Percentiles rank a stretch among this genome's conserved stretches.
Conservation (phyloP, 75 land plant species). For the Pseudotsuga menziesii region DNA sequence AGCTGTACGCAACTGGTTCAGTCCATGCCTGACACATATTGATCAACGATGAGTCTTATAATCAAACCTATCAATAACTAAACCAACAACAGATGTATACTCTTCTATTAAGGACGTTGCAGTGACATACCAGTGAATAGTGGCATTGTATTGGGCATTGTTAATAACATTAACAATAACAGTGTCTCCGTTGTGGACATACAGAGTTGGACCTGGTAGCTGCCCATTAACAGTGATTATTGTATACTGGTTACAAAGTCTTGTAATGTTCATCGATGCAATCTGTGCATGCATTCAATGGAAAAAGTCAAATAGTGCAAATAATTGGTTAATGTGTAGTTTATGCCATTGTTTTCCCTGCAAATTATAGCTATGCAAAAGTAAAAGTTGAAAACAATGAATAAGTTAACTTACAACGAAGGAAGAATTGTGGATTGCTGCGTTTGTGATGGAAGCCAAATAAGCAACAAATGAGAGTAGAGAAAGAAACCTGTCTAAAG, state of each 20-base stretch:
- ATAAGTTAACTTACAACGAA: neutral
- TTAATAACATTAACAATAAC: slow-evolving; percentile 15
- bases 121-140: slow-evolving; percentile 15
- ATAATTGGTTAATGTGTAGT: neutral
- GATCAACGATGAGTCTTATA: too few relatives aligned
- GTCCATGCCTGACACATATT: slow-evolving; percentile 19
- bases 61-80: too few relatives aligned
- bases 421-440: neutral
- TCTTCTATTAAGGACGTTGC: too few relatives aligned
- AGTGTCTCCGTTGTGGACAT: slow-evolving; percentile 4
- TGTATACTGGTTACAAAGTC: neutral
- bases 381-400: neutral
- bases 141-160: slow-evolving; percentile 12
- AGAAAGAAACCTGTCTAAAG: too few relatives aligned
- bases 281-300: neutral
- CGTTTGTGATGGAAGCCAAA: neutral
- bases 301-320: neutral
- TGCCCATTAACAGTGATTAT: slow-evolving; percentile 13
- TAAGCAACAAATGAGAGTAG: too few relatives aligned
- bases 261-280: neutral
- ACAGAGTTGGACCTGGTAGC: slow-evolving; percentile 17
- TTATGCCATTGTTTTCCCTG: neutral
- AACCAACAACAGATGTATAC: too few relatives aligned
- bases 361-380: neutral
- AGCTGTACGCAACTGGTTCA: neutral